Conservation (phyloP, 1,284 basidiomycete species). For the Trametes hirsuta region DNA sequence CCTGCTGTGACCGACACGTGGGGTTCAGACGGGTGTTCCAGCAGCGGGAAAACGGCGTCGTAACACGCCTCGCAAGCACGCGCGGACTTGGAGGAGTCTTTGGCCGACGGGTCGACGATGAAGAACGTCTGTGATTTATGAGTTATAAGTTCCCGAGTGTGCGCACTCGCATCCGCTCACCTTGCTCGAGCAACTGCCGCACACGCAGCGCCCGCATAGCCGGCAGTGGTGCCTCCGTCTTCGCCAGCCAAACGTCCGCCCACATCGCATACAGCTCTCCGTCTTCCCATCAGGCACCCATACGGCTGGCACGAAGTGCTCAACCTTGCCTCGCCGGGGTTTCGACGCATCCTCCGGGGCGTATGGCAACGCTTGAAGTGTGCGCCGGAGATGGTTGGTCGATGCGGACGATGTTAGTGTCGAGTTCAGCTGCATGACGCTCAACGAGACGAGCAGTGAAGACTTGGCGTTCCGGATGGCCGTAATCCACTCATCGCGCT, state of each 20-base stretch:
- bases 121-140: conserved; percentile 67
- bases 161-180: conserved; percentile 43
- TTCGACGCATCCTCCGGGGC: conserved; percentile 49
- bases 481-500: conserved; percentile 70
- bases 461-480: conserved; percentile 76
- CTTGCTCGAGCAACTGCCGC: conserved; percentile 79
- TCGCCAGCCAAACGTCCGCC: conserved; percentile 77
- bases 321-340: conserved; percentile 62
- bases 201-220: conserved; percentile 87
- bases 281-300: conserved; percentile 91
- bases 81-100: conserved; percentile 61
- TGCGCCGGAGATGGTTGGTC: conserved; percentile 71
- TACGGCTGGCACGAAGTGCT: conserved; percentile 89
- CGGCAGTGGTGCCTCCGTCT: conserved; percentile 89
- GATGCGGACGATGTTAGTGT: conserved; percentile 77
- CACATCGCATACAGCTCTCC: conserved; percentile 83
- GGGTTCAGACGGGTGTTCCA: conserved; percentile 40
- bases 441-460: conserved; percentile 67
- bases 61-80: conserved; percentile 87
- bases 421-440: conserved; percentile 73
- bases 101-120: conserved; percentile 59
- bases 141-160: not conserved
- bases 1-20: conserved; percentile 23
- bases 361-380: conserved; percentile 74
- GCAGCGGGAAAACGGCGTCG: conserved; percentile 80